A percentile compares a stretch with the other conserved stretches of the same genome.
Conservation (phyloP, 768 basidiomycete species). For the Coprinopsis marcescibilis region DNA sequence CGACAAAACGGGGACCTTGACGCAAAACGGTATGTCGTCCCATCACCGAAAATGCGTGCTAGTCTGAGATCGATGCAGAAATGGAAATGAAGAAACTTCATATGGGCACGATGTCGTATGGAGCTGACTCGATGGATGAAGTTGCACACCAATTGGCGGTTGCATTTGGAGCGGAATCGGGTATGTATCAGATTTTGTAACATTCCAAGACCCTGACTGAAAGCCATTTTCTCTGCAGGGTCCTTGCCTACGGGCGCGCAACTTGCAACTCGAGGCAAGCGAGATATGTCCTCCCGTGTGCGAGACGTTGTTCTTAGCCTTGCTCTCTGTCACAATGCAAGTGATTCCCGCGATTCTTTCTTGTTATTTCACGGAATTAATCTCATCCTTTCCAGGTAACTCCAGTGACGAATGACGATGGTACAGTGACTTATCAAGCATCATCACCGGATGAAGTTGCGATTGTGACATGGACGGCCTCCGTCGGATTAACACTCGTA, state of each 20-base stretch:
- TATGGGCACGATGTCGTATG: constrained; percentile 98
- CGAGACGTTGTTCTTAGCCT: constrained; percentile 90
- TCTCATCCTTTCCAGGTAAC: constrained; percentile 61
- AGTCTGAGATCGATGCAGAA: constrained; percentile 41
- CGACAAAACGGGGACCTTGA: constrained; percentile 97
- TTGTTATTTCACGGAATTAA: not conserved
- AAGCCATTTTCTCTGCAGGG: constrained; percentile 23
- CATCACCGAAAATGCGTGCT: not conserved
- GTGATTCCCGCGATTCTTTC: constrained; percentile 19
- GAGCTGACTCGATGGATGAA: constrained; percentile 98
- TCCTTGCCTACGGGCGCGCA: constrained; percentile 72
- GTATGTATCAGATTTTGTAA: constrained; percentile 26
- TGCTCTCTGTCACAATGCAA: constrained; percentile 92
- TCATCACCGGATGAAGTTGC: constrained; percentile 99
- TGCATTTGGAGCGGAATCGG: constrained; percentile 70
- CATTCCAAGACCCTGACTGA: not conserved
- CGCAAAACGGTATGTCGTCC: constrained; percentile 74
- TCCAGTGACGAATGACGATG: constrained; percentile 91
- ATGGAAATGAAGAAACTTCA: constrained; percentile 99
- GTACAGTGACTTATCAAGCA: constrained; percentile 93
- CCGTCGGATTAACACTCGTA: constrained; percentile 84
- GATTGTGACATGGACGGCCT: constrained; percentile 95
- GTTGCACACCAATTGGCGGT: constrained; percentile 86
- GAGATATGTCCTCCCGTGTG: constrained; percentile 93
- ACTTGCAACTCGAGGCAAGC: constrained; percentile 77